Percentiles rank a stretch among this genome's conserved stretches.
These are phyloP conservation scores for Leptographium galeiforme DNA, from an alignment of 2,329 filamentous ascomycete genomes.

Conservation along the genomic window DNA sequence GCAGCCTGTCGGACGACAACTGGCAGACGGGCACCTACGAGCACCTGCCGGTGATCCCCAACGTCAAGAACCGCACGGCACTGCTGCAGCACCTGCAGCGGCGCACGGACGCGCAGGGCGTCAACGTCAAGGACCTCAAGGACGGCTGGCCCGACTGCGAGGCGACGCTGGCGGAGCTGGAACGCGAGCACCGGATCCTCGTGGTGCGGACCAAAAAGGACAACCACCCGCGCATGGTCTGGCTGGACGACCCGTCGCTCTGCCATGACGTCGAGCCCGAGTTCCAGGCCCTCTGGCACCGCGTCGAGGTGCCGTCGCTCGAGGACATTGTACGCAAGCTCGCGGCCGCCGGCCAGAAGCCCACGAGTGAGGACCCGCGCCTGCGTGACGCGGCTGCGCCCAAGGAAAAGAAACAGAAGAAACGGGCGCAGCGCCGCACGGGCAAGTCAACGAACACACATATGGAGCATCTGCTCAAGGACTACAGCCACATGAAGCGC, in stretches of 20 bases:
- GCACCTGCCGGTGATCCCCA: slow-evolving; percentile 68
- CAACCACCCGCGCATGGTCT: slow-evolving; percentile 71
- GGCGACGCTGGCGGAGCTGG: slow-evolving; percentile 62
- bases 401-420: slow-evolving; percentile 61
- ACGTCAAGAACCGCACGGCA: slow-evolving; percentile 64
- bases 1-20: slow-evolving; percentile 1
- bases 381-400: slow-evolving; percentile 41
- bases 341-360: slow-evolving; percentile 65
- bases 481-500: slow-evolving; percentile 42
- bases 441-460: slow-evolving; percentile 81
- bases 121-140: slow-evolving; percentile 81
- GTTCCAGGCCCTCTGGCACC: slow-evolving; percentile 73
- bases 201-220: slow-evolving; percentile 91
- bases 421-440: slow-evolving; percentile 48
- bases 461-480: slow-evolving; percentile 70
- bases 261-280: slow-evolving; percentile 65
- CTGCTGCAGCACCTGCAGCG: slow-evolving; percentile 70
- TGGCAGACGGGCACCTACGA: slow-evolving; percentile 61
- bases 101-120: slow-evolving; percentile 66
- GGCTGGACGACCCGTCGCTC: slow-evolving; percentile 73
- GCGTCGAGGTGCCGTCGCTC: slow-evolving; percentile 60
- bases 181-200: slow-evolving; percentile 64
- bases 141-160: slow-evolving; percentile 89
- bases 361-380: slow-evolving; percentile 66
- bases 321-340: slow-evolving; percentile 69